Base-by-base conservation (phyloP, 2,329 filamentous ascomycete species). In the Huntiella bhutanensis region DNA sequence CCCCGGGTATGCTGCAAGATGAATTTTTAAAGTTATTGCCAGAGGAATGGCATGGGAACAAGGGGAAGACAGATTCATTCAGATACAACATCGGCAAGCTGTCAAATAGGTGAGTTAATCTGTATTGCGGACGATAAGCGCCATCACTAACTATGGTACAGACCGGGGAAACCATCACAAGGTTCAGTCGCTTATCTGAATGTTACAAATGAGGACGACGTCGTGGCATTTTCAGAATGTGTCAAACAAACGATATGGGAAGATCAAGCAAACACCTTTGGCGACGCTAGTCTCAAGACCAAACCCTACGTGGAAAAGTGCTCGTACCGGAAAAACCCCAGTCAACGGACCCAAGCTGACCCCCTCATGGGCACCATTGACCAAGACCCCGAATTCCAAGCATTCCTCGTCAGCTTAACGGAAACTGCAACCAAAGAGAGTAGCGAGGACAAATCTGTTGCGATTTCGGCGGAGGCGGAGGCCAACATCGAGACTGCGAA, bases 371-470 rank as follows among this genome's bases (percentile, higher is more conserved):
- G 88, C 45, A 94, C 86, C 3, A 96, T 98, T 53, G 91, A 98
- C 55, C 86, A 94, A 58, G 91, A 98, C 56, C 77, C 84, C 0
- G 91, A 96, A 55, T 98, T 95, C 55, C 92, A 95, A 66, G 77
- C 79, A 19, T 98, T 96, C 59, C 70, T 98, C 5, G 82, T 92
- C 59, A 81, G 75, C 46, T 70, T 96, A 4, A 51, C 51, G 7
- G 49, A 49, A 15, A 40, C 37, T 41, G 92, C 64, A 1, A 55
- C 64, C 4, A 72, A 68, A 44, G 69, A 74, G n/a, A 54, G 59
- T 8, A 65, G 70, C 12, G 59, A 60, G 4, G 56, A 51, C 3
- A 63, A 64, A 7, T 64, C 69, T 10, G 51, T 62, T 10, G 71
- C 70, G 36, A 60, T 69, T 3, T 71, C 72, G 4, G 11, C 44